phyloP scores from a whole-genome alignment of 805 yeast species.

The Kurtzmaniella cleridarum region DNA sequence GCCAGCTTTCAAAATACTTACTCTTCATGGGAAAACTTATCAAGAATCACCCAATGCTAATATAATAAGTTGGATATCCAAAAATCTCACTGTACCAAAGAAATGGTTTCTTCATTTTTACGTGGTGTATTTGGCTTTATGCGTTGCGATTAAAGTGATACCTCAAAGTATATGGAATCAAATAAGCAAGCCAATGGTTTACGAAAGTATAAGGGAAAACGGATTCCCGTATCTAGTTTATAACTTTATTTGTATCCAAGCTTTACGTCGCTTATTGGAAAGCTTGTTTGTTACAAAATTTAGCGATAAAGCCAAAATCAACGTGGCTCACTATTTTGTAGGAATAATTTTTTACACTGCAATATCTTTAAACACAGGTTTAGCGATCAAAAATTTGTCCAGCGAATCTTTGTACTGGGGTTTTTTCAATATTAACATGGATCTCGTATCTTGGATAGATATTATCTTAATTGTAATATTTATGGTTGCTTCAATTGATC shows the following conservation, averaged over 20 bases:
- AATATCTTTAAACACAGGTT: slow-evolving; percentile 35
- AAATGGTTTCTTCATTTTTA: slow-evolving; percentile 62
- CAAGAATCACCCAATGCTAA: not conserved
- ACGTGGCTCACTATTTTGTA: slow-evolving; percentile 59
- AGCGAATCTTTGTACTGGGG: not conserved
- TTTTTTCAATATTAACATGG: too few species aligned
- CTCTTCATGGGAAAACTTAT: slow-evolving; percentile 19
- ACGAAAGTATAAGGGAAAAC: slow-evolving; percentile 3
- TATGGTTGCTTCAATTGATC: slow-evolving; percentile 49
- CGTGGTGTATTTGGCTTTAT: slow-evolving; percentile 33
- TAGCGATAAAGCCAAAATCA: slow-evolving; percentile 47
- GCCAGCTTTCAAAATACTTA: slow-evolving; percentile 13
- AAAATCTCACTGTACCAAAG: slow-evolving; percentile 51
- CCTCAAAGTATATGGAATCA: slow-evolving; percentile 3
- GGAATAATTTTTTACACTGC: slow-evolving; percentile 57
- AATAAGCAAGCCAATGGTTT: not conserved
- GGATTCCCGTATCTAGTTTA: slow-evolving; percentile 14
- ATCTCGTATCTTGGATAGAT: too few species aligned
- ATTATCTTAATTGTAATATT: slow-evolving; percentile 29
- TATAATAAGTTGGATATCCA: slow-evolving; percentile 9
- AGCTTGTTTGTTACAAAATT: slow-evolving; percentile 46
- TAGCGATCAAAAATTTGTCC: slow-evolving; percentile 3
- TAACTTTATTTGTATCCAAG: slow-evolving; percentile 38
- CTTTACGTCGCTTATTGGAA: slow-evolving; percentile 51
- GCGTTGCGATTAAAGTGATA: slow-evolving; percentile 9